Conservation (phyloP, 1,284 basidiomycete species). For the Cutaneotrichosporon mucoides region DNA sequence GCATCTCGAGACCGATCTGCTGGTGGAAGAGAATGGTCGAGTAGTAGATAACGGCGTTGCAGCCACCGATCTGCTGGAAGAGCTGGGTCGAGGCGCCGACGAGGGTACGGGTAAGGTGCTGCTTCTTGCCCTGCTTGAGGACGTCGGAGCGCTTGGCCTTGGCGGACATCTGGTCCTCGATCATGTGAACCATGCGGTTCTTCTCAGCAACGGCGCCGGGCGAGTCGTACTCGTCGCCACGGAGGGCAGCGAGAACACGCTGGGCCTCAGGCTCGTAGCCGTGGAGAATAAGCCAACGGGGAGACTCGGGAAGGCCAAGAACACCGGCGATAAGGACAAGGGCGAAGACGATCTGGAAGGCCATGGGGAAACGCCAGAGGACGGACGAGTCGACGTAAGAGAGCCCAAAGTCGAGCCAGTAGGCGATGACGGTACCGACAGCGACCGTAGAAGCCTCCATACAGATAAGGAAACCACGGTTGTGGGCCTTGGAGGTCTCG, state of each 20-base stretch:
- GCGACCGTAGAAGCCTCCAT: slow-evolving; percentile 58
- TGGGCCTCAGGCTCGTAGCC: slow-evolving; percentile 42
- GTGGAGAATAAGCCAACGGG: slow-evolving; percentile 53
- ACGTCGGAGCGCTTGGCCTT: slow-evolving; percentile 42
- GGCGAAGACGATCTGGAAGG: slow-evolving; percentile 55
- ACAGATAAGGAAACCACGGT: slow-evolving; percentile 58
- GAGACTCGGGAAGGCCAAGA: slow-evolving; percentile 53
- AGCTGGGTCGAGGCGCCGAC: slow-evolving; percentile 53
- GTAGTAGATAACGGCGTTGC: slow-evolving; percentile 51
- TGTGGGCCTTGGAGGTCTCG: slow-evolving; percentile 57
- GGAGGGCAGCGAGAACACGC: slow-evolving; percentile 49
- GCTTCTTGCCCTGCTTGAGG: slow-evolving; percentile 51
- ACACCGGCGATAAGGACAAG: slow-evolving; percentile 51
- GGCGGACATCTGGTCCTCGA: slow-evolving; percentile 36
- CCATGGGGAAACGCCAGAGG: slow-evolving; percentile 52
- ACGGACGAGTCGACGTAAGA: slow-evolving; percentile 49
- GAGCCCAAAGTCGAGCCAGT: slow-evolving; percentile 55
- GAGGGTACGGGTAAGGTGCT: slow-evolving; percentile 51
- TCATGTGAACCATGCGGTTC: slow-evolving; percentile 45
- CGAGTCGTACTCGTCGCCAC: slow-evolving; percentile 36
- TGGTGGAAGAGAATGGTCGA: slow-evolving; percentile 52
- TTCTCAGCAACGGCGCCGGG: slow-evolving; percentile 42
- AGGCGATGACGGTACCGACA: slow-evolving; percentile 53
- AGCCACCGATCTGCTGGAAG: slow-evolving; percentile 53
- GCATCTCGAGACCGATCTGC: slow-evolving; percentile 46